phyloP scores from a whole-genome alignment of 306 rosid species.

The Vigna trinervia region DNA sequence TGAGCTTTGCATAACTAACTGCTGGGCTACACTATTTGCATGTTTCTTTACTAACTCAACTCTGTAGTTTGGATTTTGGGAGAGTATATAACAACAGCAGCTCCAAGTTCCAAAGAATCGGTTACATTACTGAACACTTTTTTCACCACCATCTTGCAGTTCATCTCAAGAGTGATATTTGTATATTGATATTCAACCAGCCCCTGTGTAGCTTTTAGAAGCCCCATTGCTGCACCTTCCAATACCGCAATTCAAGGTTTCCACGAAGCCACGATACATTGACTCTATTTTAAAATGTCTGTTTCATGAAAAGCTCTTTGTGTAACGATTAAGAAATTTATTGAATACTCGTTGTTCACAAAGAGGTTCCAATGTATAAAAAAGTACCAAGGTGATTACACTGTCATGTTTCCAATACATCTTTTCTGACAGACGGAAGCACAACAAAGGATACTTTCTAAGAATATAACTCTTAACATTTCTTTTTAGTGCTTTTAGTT shows the following conservation, averaged over 20 bases:
- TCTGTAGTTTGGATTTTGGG: too few species aligned
- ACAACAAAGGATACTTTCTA: not conserved
- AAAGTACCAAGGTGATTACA: not conserved
- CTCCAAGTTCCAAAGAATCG: too few species aligned
- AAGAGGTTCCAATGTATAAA: not conserved
- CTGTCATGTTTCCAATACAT: constrained; percentile 3
- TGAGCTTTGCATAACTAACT: too few species aligned
- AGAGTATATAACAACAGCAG: too few species aligned
- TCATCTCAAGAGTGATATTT: too few species aligned
- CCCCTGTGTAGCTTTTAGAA: too few species aligned
- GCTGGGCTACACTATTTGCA: too few species aligned
- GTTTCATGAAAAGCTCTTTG: not conserved
- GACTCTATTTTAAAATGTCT: not conserved
- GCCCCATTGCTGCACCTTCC: too few species aligned
- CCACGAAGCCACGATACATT: constrained; percentile 1
- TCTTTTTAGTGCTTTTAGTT: not conserved
- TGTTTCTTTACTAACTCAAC: too few species aligned
- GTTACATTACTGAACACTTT: too few species aligned
- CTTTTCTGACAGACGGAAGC: not conserved
- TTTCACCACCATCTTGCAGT: too few species aligned
- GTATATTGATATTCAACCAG: too few species aligned
- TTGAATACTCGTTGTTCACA: not conserved
- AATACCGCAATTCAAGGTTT: not conserved
- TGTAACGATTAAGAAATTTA: not conserved
- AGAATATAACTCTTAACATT: not conserved